Percentiles rank a stretch among this genome's conserved stretches.
phyloP scores from a whole-genome alignment of 1,139 yeast species.

The Yamadazyma mexicana region DNA sequence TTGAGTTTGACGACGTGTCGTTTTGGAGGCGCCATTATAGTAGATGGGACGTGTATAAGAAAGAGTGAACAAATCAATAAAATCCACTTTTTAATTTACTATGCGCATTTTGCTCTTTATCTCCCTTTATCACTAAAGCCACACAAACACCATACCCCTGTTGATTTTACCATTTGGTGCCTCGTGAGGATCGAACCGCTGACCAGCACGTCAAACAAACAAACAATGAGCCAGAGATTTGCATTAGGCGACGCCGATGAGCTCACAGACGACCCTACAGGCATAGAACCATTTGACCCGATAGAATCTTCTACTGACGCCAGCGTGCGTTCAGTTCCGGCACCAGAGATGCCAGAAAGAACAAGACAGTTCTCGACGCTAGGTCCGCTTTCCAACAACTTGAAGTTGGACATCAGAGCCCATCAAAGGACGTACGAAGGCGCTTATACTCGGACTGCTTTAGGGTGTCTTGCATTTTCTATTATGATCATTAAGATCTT shows the following conservation, averaged over 20 bases:
- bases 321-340: background rate
- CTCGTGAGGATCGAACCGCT: no score
- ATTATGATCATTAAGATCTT: slow-evolving; percentile 53
- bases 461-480: slow-evolving; percentile 47
- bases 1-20: slow-evolving; percentile 35
- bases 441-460: slow-evolving; percentile 55
- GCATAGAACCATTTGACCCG: slow-evolving; percentile 1
- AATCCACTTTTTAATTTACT: no score
- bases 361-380: slow-evolving; percentile 1
- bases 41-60: no score
- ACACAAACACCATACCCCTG: no score
- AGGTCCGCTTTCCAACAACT: slow-evolving; percentile 9
- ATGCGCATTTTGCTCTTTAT: no score
- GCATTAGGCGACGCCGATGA: background rate
- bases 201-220: no score
- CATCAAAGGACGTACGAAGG: slow-evolving; percentile 66
- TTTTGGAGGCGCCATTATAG: slow-evolving; percentile 26
- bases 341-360: no score
- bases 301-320: background rate
- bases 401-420: slow-evolving; percentile 55
- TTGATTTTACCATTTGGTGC: no score
- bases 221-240: no score
- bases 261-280: slow-evolving; percentile 1
- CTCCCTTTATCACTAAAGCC: no score
- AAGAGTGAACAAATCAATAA: no score